Percentiles rank a stretch among this genome's conserved stretches.
Conservation (phyloP, 2,329 filamentous ascomycete genomes). For the Aspergillus arachidicola region DNA sequence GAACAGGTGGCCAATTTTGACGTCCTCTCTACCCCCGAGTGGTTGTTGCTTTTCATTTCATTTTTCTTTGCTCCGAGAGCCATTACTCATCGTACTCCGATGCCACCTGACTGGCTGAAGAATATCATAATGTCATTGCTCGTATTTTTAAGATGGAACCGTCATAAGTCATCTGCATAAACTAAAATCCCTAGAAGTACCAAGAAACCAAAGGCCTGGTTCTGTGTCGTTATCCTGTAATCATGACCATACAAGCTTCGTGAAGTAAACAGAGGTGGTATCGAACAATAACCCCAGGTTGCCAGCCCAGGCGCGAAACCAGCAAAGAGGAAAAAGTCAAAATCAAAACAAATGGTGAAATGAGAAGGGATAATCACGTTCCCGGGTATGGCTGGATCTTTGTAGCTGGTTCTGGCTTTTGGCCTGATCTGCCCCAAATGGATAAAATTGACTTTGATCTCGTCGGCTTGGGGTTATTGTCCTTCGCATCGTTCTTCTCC, state of each 20-base stretch:
- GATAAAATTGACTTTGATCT: conserved; percentile 34
- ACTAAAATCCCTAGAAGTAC: neutral
- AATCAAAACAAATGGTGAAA: neutral
- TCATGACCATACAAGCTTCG: neutral
- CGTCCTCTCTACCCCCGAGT: neutral
- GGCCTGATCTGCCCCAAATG: conserved; percentile 29
- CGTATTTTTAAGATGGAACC: neutral
- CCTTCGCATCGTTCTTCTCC: conserved; percentile 5
- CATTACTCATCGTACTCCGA: neutral
- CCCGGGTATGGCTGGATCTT: conserved; percentile 40
- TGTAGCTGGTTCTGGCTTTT: conserved; percentile 20
- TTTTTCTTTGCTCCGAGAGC: neutral
- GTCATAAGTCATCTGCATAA: neutral
- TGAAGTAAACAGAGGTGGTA: conserved; percentile 5
- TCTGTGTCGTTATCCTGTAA: neutral
- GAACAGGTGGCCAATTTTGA: conserved; percentile 17
- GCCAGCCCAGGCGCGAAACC: neutral
- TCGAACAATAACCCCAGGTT: neutral
- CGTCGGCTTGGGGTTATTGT: conserved; percentile 24
- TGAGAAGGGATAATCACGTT: conserved; percentile 26
- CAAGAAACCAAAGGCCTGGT: neutral
- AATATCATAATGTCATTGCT: neutral
- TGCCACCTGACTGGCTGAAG: neutral
- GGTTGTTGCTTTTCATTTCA: neutral
- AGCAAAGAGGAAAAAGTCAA: neutral